phyloP scores from a whole-genome alignment of 805 yeast species.

The Candida nemodendra region DNA sequence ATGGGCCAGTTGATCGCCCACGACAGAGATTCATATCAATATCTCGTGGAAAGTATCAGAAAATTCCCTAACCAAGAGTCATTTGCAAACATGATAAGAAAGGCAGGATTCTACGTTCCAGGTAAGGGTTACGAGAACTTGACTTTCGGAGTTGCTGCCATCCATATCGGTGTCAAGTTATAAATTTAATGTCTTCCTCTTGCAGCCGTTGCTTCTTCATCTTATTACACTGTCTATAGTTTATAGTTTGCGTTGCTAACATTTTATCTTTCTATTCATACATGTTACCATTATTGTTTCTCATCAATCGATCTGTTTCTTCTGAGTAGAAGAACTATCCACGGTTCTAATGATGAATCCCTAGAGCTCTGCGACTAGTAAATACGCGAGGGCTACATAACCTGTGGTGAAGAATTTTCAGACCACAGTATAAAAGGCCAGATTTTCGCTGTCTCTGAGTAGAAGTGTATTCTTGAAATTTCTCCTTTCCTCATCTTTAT shows the following conservation, averaged over 20 bases:
- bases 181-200: too few relatives aligned
- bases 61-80: slow-evolving; percentile 90
- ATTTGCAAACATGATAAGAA: slow-evolving; percentile 86
- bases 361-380: too few relatives aligned
- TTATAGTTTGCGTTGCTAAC: too few relatives aligned
- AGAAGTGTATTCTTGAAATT: neutral
- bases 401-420: slow-evolving; percentile 11
- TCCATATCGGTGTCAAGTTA: slow-evolving; percentile 91
- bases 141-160: slow-evolving; percentile 93
- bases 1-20: slow-evolving; percentile 96
- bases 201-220: slow-evolving; percentile 10
- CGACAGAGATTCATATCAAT: slow-evolving; percentile 94
- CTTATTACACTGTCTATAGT: neutral
- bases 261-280: too few relatives aligned
- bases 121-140: slow-evolving; percentile 90
- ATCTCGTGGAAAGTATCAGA: slow-evolving; percentile 90
- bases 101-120: slow-evolving; percentile 92
- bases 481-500: slow-evolving; percentile 62
- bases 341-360: too few relatives aligned
- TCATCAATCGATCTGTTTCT: too few relatives aligned
- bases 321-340: too few relatives aligned
- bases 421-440: slow-evolving; percentile 12
- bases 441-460: neutral
- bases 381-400: slow-evolving; percentile 4
- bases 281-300: too few relatives aligned